These are phyloP conservation scores for Cladophialophora carrionii DNA, from an alignment of 2,329 filamentous ascomycete species.

Conservation along the genomic window DNA sequence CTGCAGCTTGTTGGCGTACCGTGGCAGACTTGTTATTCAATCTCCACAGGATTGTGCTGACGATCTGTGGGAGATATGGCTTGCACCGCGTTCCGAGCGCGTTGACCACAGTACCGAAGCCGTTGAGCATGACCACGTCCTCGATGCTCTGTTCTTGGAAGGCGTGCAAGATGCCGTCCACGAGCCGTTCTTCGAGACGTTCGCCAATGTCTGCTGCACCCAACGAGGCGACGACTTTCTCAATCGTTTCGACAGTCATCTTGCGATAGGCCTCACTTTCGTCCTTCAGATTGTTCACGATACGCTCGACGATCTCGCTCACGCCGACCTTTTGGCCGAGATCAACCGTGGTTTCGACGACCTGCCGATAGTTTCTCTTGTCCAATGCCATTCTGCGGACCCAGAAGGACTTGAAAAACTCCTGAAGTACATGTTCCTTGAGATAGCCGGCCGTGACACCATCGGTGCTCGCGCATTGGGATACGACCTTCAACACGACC, in stretches of 20 bases:
- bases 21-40: conserved; percentile 98
- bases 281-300: conserved; percentile 95
- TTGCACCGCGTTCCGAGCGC: conserved; percentile 92
- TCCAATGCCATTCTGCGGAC: conserved; percentile 95
- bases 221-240: conserved; percentile 91
- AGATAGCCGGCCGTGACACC: conserved; percentile 94
- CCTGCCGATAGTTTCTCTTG: conserved; percentile 95
- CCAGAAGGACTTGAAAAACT: conserved; percentile 99
- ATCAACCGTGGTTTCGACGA: conserved; percentile 97
- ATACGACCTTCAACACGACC: conserved; percentile 95
- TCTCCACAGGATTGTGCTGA: conserved; percentile 93
- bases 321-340: conserved; percentile 97
- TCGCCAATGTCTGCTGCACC: conserved; percentile 94
- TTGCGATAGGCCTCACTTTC: conserved; percentile 97
- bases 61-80: conserved; percentile 94
- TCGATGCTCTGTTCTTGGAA: conserved; percentile 99
- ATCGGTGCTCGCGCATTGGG: conserved; percentile 90
- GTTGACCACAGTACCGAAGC: conserved; percentile 96
- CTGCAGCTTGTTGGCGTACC: conserved; percentile 93
- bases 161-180: conserved; percentile 91
- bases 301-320: conserved; percentile 88
- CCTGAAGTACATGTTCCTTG: conserved; percentile 90
- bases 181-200: conserved; percentile 86
- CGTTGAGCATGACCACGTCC: conserved; percentile 93
- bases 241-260: conserved; percentile 98